phyloP scores from a whole-genome alignment of 768 basidiomycete species.

The Rhizopogon vinicolor region DNA sequence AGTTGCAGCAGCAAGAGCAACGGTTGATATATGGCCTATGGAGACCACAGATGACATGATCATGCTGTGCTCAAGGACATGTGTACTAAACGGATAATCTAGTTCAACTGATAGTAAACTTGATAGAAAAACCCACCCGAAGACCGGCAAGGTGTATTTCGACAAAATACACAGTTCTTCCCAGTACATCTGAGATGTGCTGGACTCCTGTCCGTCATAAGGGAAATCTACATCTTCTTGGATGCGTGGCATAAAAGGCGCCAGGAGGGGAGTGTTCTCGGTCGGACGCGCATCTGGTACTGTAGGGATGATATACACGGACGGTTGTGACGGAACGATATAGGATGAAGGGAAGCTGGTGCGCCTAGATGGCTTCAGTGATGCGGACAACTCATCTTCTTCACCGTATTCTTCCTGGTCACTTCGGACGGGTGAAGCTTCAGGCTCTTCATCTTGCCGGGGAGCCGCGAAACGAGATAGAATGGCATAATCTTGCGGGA shows the following conservation, averaged over 20 bases:
- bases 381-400: neutral
- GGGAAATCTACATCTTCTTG: conserved; percentile 34
- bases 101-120: neutral
- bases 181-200: conserved; percentile 32
- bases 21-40: conserved; percentile 88
- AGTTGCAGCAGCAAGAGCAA: conserved; percentile 79
- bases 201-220: conserved; percentile 21
- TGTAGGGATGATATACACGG: conserved; percentile 20
- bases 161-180: conserved; percentile 56
- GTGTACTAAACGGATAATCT: conserved; percentile 44
- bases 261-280: conserved; percentile 58
- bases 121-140: conserved; percentile 46
- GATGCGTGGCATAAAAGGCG: conserved; percentile 47
- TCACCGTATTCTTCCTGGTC: neutral
- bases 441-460: neutral
- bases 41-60: conserved; percentile 83
- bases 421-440: conserved; percentile 5
- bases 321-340: conserved; percentile 21
- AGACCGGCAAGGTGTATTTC: conserved; percentile 70
- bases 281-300: conserved; percentile 6
- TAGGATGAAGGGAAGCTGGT: conserved; percentile 30
- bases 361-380: conserved; percentile 3
- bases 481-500: conserved; percentile 59
- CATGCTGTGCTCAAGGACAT: conserved; percentile 83
- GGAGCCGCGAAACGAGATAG: conserved; percentile 42